phyloP scores from a whole-genome alignment of 768 basidiomycete species.

The Podaxis sp. region DNA sequence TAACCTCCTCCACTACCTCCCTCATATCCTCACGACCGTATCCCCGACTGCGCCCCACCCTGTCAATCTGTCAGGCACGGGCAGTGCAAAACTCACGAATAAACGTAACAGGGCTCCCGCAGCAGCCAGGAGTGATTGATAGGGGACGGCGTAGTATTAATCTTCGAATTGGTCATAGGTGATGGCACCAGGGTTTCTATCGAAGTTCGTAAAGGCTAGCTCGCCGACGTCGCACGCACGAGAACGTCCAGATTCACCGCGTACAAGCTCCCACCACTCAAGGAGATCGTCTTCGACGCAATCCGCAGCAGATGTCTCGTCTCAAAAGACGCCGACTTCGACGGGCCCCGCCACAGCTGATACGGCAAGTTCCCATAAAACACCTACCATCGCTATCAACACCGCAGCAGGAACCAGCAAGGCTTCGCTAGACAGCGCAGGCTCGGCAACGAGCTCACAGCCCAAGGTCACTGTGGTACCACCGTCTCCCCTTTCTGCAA shows the following conservation, averaged over 20 bases:
- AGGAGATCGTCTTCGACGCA: background rate
- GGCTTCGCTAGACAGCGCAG: background rate
- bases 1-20: background rate
- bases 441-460: conserved; percentile 4
- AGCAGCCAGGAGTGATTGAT: background rate
- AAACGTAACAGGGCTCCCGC: background rate
- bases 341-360: background rate
- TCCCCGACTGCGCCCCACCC: background rate
- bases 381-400: conserved; percentile 11
- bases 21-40: background rate
- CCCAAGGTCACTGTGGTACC: conserved; percentile 10
- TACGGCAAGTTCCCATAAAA: background rate
- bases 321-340: background rate
- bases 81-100: background rate
- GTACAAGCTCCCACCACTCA: background rate
- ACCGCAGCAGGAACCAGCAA: background rate
- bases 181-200: conserved; percentile 17
- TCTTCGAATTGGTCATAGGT: background rate
- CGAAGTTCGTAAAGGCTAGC: conserved; percentile 8
- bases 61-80: background rate
- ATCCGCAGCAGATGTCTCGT: background rate
- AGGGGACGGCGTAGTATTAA: background rate
- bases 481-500: conserved; percentile 8
- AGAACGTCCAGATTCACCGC: conserved; percentile 3
- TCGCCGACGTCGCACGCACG: conserved; percentile 4